Percentiles rank a stretch among this genome's conserved stretches.
These are phyloP conservation scores for Pyricularia grisea DNA, from an alignment of 2,329 filamentous ascomycete species.

Conservation along the genomic window DNA sequence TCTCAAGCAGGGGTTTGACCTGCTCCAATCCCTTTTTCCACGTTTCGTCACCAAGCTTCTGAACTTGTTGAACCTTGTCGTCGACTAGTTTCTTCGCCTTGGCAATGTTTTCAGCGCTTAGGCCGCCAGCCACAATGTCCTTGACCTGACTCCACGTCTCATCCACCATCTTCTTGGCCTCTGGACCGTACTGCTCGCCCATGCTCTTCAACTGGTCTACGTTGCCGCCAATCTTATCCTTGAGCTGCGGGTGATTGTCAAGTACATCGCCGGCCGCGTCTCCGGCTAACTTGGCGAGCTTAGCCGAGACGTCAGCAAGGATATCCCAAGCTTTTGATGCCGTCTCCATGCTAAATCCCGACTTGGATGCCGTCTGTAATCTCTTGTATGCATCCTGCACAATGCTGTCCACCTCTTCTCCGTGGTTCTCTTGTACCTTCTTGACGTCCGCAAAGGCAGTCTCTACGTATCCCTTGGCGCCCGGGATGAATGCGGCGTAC, in stretches of 20 bases:
- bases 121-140: conserved; percentile 52
- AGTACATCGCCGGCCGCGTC: conserved; percentile 57
- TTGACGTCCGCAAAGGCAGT: conserved; percentile 62
- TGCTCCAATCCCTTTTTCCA: conserved; percentile 65
- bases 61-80: conserved; percentile 59
- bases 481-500: conserved; percentile 64
- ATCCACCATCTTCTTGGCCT: conserved; percentile 68
- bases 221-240: conserved; percentile 61
- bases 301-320: conserved; percentile 50
- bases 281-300: conserved; percentile 50
- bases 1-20: conserved; percentile 63
- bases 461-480: conserved; percentile 60
- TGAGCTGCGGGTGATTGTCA: conserved; percentile 64
- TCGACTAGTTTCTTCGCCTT: conserved; percentile 55
- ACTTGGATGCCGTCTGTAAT: conserved; percentile 50
- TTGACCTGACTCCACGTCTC: conserved; percentile 59
- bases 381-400: conserved; percentile 58
- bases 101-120: conserved; percentile 40
- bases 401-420: conserved; percentile 60
- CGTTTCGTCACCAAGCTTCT: conserved; percentile 59
- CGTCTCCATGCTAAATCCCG: conserved; percentile 52
- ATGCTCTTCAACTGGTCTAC: conserved; percentile 61
- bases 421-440: conserved; percentile 55
- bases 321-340: conserved; percentile 52
- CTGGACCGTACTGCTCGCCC: conserved; percentile 61